These are phyloP conservation scores for Teratosphaeria viscida DNA, from an alignment of 2,329 filamentous ascomycete species.

Conservation along the genomic window DNA sequence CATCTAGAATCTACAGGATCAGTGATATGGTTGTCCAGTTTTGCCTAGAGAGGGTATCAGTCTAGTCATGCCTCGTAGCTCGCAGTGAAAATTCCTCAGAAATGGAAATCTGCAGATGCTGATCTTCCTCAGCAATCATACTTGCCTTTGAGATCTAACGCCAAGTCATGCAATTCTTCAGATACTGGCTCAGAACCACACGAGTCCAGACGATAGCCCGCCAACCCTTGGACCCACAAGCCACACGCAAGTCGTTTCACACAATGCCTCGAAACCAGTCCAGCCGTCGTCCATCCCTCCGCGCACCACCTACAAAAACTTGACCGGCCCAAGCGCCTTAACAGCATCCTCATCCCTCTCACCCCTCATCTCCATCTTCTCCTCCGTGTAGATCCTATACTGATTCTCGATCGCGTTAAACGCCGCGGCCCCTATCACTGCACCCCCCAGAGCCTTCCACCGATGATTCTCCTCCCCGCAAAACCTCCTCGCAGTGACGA, in stretches of 20 bases:
- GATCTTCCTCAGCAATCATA: too few relatives aligned
- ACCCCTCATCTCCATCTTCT: constrained; percentile 10
- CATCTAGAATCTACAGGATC: too few relatives aligned
- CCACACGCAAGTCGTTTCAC: not conserved
- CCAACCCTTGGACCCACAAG: too few relatives aligned
- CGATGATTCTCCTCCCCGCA: constrained; percentile 3
- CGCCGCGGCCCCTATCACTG: constrained; percentile 9
- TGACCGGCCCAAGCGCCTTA: not conserved
- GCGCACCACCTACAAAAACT: not conserved
- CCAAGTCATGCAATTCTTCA: too few relatives aligned
- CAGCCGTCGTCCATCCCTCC: not conserved
- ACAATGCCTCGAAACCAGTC: not conserved
- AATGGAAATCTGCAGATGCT: too few relatives aligned
- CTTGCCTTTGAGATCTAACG: too few relatives aligned
- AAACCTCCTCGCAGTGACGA: constrained; percentile 11
- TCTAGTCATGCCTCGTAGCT: too few relatives aligned
- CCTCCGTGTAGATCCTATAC: constrained; percentile 11
- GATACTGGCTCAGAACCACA: too few relatives aligned
- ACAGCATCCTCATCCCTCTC: constrained; percentile 1
- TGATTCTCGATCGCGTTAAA: constrained; percentile 14
- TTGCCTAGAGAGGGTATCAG: too few relatives aligned
- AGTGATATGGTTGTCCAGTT: too few relatives aligned
- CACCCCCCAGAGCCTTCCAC: constrained; percentile 9
- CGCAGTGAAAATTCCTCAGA: too few relatives aligned
- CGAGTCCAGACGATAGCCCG: too few relatives aligned